Base-by-base conservation (phyloP, 1,284 basidiomycete genomes). In the Trametes hirsuta region DNA sequence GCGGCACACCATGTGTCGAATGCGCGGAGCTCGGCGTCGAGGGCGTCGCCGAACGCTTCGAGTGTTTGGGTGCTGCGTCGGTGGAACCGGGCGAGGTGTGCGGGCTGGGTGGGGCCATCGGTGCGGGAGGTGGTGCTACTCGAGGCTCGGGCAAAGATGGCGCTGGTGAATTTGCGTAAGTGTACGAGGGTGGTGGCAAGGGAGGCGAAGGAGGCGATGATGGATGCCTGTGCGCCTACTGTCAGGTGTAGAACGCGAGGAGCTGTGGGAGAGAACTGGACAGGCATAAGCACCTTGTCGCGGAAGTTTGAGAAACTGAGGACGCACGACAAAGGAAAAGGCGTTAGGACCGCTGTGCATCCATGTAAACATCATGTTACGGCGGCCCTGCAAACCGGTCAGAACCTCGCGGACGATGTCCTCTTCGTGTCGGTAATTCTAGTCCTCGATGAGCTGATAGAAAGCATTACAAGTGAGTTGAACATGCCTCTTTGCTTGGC, bases 21-120 rank as follows among this genome's bases (percentile, higher is more conserved):
- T 0, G 66, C 64, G 15, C 78, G 78, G 3, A 94, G 72, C 55
- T 90, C 82, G 8, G 72, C 62, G 48, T 87, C 85, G 46, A 93
- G 75, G 0, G 90, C 90, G 59, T 92, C 91, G 0, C 88, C 84
- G 69, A 94, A 94, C 0, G 94, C 93, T 69, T 94, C 90, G 12
- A 88, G 75, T 0, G 91, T 94, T 42, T 83, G 84, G 1, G 84
- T 86, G 11, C 61, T 66, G 21, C 68, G 59, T 39, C 68, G 63
- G 18, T 63, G 54, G 21, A 53, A 62, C 44, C 47, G 55, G 2
- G 63, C 47, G 53, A 68, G 53, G 40, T 61, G 64, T 3, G 62
- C 57, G 21, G 66, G 62, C 8, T 62, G 50, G 21, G 40, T 42
- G 21, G 51, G 47, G 24, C 46, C 25, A 11, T 55, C 35, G 30